phyloP scores from a whole-genome alignment of 768 basidiomycete genomes.

The Calocera viscosa region DNA sequence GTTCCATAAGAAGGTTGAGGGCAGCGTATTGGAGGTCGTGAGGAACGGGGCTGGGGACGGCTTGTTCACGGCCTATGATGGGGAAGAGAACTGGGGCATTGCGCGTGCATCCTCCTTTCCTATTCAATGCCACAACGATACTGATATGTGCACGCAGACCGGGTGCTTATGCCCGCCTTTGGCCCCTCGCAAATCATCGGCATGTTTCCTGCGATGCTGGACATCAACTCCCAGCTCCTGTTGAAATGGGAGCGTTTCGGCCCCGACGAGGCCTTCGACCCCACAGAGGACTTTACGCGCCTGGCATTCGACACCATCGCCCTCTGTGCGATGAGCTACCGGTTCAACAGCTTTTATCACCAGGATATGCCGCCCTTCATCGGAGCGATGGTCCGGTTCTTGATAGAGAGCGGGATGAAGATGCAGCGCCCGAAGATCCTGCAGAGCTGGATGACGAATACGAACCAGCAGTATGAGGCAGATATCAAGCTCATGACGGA shows the following conservation, averaged over 20 bases:
- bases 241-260: slow-evolving; percentile 39
- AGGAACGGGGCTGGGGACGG: slow-evolving; percentile 33
- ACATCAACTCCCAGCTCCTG: slow-evolving; percentile 34
- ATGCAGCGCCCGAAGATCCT: slow-evolving; percentile 29
- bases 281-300: slow-evolving; percentile 38
- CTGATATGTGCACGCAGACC: slow-evolving; percentile 25
- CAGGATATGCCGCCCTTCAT: slow-evolving; percentile 17
- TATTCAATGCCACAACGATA: background rate
- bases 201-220: slow-evolving; percentile 41
- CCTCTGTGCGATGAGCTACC: slow-evolving; percentile 34
- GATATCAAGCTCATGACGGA: slow-evolving; percentile 34
- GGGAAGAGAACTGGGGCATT: slow-evolving; percentile 38
- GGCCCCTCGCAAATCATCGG: slow-evolving; percentile 33
- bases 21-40: slow-evolving; percentile 27
- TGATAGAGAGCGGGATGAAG: slow-evolving; percentile 30
- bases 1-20: slow-evolving; percentile 31
- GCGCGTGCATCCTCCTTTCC: slow-evolving; percentile 28
- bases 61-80: slow-evolving; percentile 33
- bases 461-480: slow-evolving; percentile 31
- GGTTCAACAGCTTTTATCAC: slow-evolving; percentile 22
- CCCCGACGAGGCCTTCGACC: slow-evolving; percentile 31
- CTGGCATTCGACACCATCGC: slow-evolving; percentile 39
- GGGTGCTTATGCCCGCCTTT: slow-evolving; percentile 34
- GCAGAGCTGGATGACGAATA: slow-evolving; percentile 27
- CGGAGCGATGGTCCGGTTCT: slow-evolving; percentile 26